These are phyloP conservation scores for Trichoderma oligosporum DNA, from an alignment of 2,329 filamentous ascomycete genomes.

Conservation along the genomic window DNA sequence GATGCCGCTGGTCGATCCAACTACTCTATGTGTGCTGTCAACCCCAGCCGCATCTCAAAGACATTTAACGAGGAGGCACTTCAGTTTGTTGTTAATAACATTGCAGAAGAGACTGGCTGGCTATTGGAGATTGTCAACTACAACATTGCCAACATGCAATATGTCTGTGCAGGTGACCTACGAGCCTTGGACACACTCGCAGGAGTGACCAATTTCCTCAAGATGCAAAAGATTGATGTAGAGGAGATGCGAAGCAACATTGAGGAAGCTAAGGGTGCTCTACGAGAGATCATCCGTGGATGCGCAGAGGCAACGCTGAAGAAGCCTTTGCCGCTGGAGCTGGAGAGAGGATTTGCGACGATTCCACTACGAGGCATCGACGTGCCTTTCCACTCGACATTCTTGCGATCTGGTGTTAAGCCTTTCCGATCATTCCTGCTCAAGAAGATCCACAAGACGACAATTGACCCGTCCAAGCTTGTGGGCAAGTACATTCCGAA, in stretches of 20 bases:
- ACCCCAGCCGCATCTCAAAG: conserved; percentile 96
- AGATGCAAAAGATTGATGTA: conserved; percentile 96
- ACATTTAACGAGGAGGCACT: conserved; percentile 97
- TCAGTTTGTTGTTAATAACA: conserved; percentile 94
- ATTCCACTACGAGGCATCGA: conserved; percentile 97
- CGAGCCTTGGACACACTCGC: conserved; percentile 68
- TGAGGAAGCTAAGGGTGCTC: conserved; percentile 85
- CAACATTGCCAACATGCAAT: conserved; percentile 73
- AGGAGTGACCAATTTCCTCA: conserved; percentile 90
- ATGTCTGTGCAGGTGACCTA: conserved; percentile 68
- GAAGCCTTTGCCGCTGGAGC: conserved; percentile 83
- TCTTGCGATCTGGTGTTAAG: conserved; percentile 96
- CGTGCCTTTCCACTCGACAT: conserved; percentile 98
- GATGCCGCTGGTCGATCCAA: conserved; percentile 90
- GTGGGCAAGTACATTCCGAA: conserved; percentile 99
- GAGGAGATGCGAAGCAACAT: conserved; percentile 85
- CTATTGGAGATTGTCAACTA: conserved; percentile 98
- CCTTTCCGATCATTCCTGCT: conserved; percentile 97
- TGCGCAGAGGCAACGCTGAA: conserved; percentile 81
- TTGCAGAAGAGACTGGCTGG: conserved; percentile 91
- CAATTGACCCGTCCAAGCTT: conserved; percentile 93
- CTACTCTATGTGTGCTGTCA: conserved; percentile 99
- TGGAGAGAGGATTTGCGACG: conserved; percentile 93
- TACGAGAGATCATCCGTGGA: conserved; percentile 85
- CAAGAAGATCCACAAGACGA: conserved; percentile 99